These are phyloP conservation scores for Fennellomyces sp. DNA, from an alignment of 371 early-diverging fungal species.

Conservation along the genomic window DNA sequence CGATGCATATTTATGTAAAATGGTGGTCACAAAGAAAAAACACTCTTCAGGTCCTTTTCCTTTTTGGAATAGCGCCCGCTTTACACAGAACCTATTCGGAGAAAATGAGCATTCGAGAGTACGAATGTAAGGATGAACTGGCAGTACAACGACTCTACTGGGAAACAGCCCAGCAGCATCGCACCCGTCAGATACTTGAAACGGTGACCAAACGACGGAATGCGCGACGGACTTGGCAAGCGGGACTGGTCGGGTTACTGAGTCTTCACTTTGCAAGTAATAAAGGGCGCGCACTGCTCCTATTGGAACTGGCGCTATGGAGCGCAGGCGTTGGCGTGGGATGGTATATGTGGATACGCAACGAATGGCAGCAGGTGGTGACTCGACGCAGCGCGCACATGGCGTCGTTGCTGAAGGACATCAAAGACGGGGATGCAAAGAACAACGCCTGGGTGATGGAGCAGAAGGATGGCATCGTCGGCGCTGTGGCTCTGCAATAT, in stretches of 20 bases:
- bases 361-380: constrained; percentile 13
- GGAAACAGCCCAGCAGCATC: constrained; percentile 6
- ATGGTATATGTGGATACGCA: constrained; percentile 26
- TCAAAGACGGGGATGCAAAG: constrained; percentile 15
- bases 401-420: neutral
- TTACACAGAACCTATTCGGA: neutral
- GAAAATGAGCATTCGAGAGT: constrained; percentile 14
- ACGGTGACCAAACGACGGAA: neutral
- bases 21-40: neutral
- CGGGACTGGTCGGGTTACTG: constrained; percentile 34
- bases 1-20: constrained; percentile 7
- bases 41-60: neutral
- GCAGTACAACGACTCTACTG: constrained; percentile 7
- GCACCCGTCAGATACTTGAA: constrained; percentile 1
- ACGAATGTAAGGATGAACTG: constrained; percentile 5
- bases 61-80: neutral
- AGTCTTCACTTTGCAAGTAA: constrained; percentile 17
- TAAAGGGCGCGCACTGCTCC: constrained; percentile 1
- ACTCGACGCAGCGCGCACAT: constrained; percentile 1
- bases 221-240: constrained; percentile 36
- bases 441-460: constrained; percentile 43
- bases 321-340: constrained; percentile 33
- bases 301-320: constrained; percentile 29
- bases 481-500: constrained; percentile 27
- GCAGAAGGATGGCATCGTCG: constrained; percentile 20